These are phyloP conservation scores for Phytophthora pisi DNA, from an alignment of 352 stramenopile species.

Conservation along the genomic window DNA sequence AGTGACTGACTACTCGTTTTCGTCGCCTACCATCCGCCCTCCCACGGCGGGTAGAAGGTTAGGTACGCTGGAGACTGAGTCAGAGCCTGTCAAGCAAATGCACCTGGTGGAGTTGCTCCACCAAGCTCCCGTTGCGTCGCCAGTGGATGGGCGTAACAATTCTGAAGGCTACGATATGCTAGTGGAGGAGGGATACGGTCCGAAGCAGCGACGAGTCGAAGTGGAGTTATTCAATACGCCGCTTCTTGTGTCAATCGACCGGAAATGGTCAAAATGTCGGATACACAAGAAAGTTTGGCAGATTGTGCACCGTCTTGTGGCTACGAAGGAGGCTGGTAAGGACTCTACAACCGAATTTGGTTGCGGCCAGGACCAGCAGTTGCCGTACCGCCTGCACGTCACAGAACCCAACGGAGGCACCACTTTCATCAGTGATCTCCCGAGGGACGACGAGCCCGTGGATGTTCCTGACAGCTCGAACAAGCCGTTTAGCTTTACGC, in stretches of 20 bases:
- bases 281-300: constrained; percentile 85
- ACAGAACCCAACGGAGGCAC: constrained; percentile 52
- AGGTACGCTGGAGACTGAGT: constrained; percentile 31
- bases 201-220: constrained; percentile 75
- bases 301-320: constrained; percentile 78
- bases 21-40: constrained; percentile 63
- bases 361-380: constrained; percentile 37
- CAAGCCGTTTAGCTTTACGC: constrained; percentile 66
- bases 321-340: constrained; percentile 29
- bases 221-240: constrained; percentile 82
- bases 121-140: constrained; percentile 64
- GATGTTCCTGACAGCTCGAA: constrained; percentile 45
- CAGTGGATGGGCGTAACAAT: constrained; percentile 46
- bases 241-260: constrained; percentile 69
- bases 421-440: constrained; percentile 56
- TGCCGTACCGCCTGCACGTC: constrained; percentile 77
- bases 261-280: constrained; percentile 64
- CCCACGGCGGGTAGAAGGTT: constrained; percentile 21
- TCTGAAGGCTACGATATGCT: constrained; percentile 40
- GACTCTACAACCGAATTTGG: constrained; percentile 37
- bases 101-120: constrained; percentile 76
- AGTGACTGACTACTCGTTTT: constrained; percentile 68
- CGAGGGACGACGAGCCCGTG: constrained; percentile 48
- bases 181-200: constrained; percentile 37
- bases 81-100: constrained; percentile 47